Conservation (phyloP, 768 basidiomycete genomes). For the Rhizopogon salebrosus region DNA sequence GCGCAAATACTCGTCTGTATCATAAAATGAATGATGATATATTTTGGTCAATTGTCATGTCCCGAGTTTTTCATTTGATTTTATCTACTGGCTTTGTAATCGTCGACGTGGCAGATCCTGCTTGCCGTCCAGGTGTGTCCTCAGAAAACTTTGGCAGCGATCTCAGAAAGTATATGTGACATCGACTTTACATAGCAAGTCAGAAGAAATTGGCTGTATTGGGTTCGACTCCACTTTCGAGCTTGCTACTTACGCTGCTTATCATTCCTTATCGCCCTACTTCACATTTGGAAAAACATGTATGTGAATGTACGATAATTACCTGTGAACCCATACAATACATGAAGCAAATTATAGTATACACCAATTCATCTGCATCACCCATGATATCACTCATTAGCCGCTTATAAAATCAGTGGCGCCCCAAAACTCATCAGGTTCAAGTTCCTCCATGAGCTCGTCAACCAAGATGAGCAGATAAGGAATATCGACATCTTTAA, state of each 20-base stretch:
- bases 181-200: no score
- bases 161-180: no score
- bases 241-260: not conserved
- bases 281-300: not conserved
- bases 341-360: not conserved
- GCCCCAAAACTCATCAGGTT: slow-evolving; percentile 1
- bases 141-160: no score
- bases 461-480: slow-evolving; percentile 37
- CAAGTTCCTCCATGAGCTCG: slow-evolving; percentile 26
- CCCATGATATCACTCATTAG: not conserved
- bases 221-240: not conserved
- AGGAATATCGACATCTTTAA: slow-evolving; percentile 29
- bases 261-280: not conserved
- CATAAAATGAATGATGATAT: no score
- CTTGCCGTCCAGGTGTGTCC: no score
- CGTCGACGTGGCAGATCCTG: no score
- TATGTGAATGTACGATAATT: not conserved
- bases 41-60: no score
- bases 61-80: no score
- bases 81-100: no score
- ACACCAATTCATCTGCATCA: not conserved
- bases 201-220: not conserved
- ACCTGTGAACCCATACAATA: not conserved
- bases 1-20: no score
- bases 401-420: not conserved